A percentile compares a stretch with the other conserved stretches of the same genome.
Conservation (phyloP, 495 filamentous ascomycete species). For the Echria macrotheca region DNA sequence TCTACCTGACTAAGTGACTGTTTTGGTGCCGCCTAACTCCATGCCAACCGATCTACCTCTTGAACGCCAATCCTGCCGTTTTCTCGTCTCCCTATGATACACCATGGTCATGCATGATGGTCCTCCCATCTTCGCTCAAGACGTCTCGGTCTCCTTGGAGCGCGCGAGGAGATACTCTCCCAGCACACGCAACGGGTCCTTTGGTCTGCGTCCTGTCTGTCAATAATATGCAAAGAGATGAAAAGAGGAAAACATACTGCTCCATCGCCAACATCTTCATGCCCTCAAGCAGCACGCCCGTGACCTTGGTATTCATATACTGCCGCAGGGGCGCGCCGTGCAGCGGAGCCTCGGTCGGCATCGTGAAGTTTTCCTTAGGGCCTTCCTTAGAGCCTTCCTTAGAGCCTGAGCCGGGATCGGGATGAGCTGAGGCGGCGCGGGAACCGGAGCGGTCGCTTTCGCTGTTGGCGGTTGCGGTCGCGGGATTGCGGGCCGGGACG, state of each 20-base stretch:
- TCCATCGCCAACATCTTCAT: slow-evolving; percentile 84
- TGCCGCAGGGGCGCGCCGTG: slow-evolving; percentile 83
- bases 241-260: slow-evolving; percentile 54
- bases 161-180: slow-evolving; percentile 81
- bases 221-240: not conserved
- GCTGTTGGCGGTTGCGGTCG: slow-evolving; percentile 15
- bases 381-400: too few species aligned
- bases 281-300: slow-evolving; percentile 76
- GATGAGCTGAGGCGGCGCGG: slow-evolving; percentile 49
- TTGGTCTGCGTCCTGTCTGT: slow-evolving; percentile 47
- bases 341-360: slow-evolving; percentile 48
- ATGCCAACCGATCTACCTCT: too few species aligned
- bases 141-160: slow-evolving; percentile 65
- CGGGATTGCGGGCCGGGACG: slow-evolving; percentile 30
- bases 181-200: slow-evolving; percentile 77
- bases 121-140: not conserved
- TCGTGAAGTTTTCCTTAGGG: too few species aligned
- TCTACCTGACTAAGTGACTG: too few species aligned
- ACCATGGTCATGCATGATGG: not conserved
- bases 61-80: too few species aligned
- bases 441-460: slow-evolving; percentile 22
- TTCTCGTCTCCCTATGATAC: not conserved
- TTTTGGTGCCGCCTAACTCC: too few species aligned
- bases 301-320: slow-evolving; percentile 87
- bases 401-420: slow-evolving; percentile 41